Percentiles rank a stretch among this genome's conserved stretches.
Conservation (phyloP, 2,329 filamentous ascomycete species). For the Gaeumannomyces tritici region DNA sequence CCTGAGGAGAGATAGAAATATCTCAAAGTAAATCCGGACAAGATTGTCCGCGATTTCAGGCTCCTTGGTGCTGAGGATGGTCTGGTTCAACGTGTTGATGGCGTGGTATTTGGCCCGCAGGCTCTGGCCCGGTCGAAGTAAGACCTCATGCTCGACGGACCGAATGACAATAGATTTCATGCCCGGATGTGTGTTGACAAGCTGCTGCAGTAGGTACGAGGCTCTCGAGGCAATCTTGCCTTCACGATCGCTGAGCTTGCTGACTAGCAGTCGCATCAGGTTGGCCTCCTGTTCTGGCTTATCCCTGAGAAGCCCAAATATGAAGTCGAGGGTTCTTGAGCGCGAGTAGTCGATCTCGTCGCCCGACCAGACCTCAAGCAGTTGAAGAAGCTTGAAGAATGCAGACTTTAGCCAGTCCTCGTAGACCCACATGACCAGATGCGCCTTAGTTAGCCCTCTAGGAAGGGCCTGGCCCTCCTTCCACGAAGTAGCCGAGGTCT, state of each 20-base stretch:
- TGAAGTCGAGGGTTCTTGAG: conserved; percentile 77
- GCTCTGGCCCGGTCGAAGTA: conserved; percentile 81
- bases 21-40: conserved; percentile 82
- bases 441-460: conserved; percentile 60
- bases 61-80: conserved; percentile 78
- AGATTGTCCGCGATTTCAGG: conserved; percentile 71
- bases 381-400: conserved; percentile 88
- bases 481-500: conserved; percentile 48
- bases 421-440: conserved; percentile 81
- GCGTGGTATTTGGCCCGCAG: conserved; percentile 90
- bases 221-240: conserved; percentile 92
- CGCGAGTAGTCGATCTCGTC: conserved; percentile 94
- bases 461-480: conserved; percentile 60
- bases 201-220: conserved; percentile 86
- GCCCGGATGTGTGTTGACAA: conserved; percentile 77
- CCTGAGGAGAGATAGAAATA: conserved; percentile 79
- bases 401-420: conserved; percentile 93
- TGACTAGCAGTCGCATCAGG: conserved; percentile 79
- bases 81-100: conserved; percentile 94
- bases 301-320: conserved; percentile 84
- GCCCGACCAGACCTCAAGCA: conserved; percentile 85
- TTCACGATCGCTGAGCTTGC: conserved; percentile 91
- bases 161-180: conserved; percentile 89
- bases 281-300: conserved; percentile 98
- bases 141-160: conserved; percentile 75